These are phyloP conservation scores for Venustampulla echinocandica DNA, from an alignment of 495 filamentous ascomycete genomes.

Conservation along the genomic window DNA sequence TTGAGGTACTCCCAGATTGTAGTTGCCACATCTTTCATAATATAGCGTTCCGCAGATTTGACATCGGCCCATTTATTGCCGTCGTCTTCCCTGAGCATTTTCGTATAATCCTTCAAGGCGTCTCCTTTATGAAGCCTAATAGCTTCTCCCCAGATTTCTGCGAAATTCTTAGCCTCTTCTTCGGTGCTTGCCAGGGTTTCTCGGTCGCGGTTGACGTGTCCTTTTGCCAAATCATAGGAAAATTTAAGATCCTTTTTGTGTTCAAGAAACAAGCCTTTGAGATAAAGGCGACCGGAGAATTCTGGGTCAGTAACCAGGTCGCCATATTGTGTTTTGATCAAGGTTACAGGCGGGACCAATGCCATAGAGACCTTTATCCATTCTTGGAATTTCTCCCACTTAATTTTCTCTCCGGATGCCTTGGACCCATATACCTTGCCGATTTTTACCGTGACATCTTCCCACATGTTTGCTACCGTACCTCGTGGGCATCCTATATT, in stretches of 20 bases:
- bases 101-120: slow-evolving; percentile 18
- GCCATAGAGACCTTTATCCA: slow-evolving; percentile 21
- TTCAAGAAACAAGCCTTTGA: slow-evolving; percentile 19
- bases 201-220: slow-evolving; percentile 22
- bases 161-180: slow-evolving; percentile 16
- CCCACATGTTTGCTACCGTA: neutral
- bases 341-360: slow-evolving; percentile 12
- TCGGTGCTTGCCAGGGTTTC: slow-evolving; percentile 6
- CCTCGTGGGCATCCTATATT: neutral
- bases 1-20: slow-evolving; percentile 6
- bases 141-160: slow-evolving; percentile 21
- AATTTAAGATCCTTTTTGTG: slow-evolving; percentile 13
- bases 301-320: slow-evolving; percentile 17
- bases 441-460: slow-evolving; percentile 23
- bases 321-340: slow-evolving; percentile 19
- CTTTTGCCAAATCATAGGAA: slow-evolving; percentile 20
- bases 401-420: slow-evolving; percentile 3
- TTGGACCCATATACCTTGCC: neutral
- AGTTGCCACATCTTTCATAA: slow-evolving; percentile 1
- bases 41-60: slow-evolving; percentile 2
- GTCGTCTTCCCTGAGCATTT: slow-evolving; percentile 17
- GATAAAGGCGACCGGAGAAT: slow-evolving; percentile 16
- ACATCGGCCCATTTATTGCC: slow-evolving; percentile 17
- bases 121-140: slow-evolving; percentile 7
- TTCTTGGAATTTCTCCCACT: slow-evolving; percentile 12